Evolutionary conservation across 2,329 filamentous ascomycete genomes (phyloP).

Genomic region (Albophoma yamanashiensis): DNA sequence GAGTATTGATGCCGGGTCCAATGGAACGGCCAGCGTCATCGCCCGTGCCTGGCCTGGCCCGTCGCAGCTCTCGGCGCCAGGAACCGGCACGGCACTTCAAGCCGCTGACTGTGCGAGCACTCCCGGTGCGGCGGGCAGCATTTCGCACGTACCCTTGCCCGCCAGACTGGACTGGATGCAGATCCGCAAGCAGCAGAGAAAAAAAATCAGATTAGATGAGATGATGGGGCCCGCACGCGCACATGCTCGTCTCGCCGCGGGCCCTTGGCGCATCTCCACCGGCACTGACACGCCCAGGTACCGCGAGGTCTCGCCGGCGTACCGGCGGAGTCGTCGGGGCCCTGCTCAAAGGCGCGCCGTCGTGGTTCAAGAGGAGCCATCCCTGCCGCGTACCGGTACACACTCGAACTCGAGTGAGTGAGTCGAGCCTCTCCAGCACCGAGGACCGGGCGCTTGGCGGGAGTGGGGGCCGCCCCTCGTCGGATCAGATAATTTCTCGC

Average conservation of each 20-base stretch:
- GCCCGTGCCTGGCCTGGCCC: not conserved
- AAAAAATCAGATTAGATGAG: constrained; percentile 2
- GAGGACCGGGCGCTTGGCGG: constrained; percentile 2
- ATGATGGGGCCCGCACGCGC: not conserved
- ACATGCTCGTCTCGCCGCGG: not conserved
- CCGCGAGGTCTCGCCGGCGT: not conserved
- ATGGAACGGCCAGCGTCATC: not conserved
- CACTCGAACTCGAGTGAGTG: too few relatives aligned
- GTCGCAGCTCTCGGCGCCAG: not conserved
- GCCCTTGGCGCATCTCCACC: not conserved
- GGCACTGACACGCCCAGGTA: not conserved
- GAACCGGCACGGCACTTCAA: not conserved
- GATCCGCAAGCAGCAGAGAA: not conserved
- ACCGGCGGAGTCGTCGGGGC: not conserved
- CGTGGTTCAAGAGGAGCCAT: not conserved
- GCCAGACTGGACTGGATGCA: not conserved
- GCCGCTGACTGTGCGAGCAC: not conserved
- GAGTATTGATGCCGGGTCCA: too few relatives aligned
- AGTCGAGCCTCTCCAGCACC: not conserved
- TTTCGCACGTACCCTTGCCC: not conserved
- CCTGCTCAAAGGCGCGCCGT: not conserved
- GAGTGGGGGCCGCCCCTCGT: constrained; percentile 3
- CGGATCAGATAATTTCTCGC: constrained; percentile 26
- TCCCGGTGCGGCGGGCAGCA: not conserved
- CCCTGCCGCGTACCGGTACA: constrained; percentile 3